These are phyloP conservation scores for Monosporascus sp. DNA, from an alignment of 2,329 filamentous ascomycete species.

Conservation along the genomic window DNA sequence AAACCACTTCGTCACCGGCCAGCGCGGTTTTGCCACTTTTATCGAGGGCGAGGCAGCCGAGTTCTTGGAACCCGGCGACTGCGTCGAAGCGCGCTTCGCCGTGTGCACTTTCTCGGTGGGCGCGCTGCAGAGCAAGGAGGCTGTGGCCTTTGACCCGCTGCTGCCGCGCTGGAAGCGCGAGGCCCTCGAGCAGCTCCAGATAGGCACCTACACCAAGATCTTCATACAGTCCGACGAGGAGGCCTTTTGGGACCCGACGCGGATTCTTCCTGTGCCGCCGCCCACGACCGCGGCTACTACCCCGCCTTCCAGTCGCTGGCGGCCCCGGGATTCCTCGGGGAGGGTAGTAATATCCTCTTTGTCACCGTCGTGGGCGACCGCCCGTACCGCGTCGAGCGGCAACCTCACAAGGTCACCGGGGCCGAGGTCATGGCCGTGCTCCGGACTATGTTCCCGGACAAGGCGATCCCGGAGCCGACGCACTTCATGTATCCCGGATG, in stretches of 20 bases:
- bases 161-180: slow-evolving; percentile 60
- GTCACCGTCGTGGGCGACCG: slow-evolving; percentile 47
- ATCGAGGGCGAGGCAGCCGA: slow-evolving; percentile 50
- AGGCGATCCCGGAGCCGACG: no score
- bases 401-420: no score
- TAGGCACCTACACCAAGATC: slow-evolving; percentile 70
- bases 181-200: slow-evolving; percentile 58
- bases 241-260: slow-evolving; percentile 55
- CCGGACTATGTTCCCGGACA: no score
- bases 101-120: slow-evolving; percentile 64
- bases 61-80: slow-evolving; percentile 52
- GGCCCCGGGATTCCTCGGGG: slow-evolving; percentile 50
- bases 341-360: slow-evolving; percentile 60
- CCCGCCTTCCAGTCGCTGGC: slow-evolving; percentile 61
- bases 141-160: slow-evolving; percentile 50
- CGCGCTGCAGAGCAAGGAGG: slow-evolving; percentile 55
- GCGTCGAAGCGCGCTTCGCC: slow-evolving; percentile 31
- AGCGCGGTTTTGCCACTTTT: slow-evolving; percentile 53
- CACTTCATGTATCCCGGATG: no score
- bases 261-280: slow-evolving; percentile 39
- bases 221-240: slow-evolving; percentile 64
- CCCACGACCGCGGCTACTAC: slow-evolving; percentile 35
- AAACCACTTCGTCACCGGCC: slow-evolving; percentile 58
- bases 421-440: no score
- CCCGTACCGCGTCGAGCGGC: no score